These are phyloP conservation scores for Penicillium tannophilum DNA, from an alignment of 495 filamentous ascomycete genomes.

Conservation along the genomic window DNA sequence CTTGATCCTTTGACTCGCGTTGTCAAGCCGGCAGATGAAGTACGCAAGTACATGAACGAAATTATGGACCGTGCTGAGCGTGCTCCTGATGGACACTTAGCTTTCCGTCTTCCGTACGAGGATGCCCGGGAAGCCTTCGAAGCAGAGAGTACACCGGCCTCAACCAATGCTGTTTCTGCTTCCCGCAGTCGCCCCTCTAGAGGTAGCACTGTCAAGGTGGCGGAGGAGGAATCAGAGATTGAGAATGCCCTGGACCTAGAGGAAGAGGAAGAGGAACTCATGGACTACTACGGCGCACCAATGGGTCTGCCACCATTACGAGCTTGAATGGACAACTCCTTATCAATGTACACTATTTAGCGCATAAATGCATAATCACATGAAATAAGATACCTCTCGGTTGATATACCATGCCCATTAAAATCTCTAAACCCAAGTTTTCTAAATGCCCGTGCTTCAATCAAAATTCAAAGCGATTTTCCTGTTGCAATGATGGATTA, in stretches of 20 bases:
- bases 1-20: slow-evolving; percentile 75
- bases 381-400: not conserved
- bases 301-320: slow-evolving; percentile 33
- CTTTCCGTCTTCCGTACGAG: slow-evolving; percentile 62
- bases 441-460: no score
- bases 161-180: slow-evolving; percentile 10
- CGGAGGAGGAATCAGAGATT: slow-evolving; percentile 41
- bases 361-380: not conserved
- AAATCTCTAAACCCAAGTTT: no score
- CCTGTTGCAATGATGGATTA: no score
- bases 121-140: slow-evolving; percentile 31
- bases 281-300: slow-evolving; percentile 46
- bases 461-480: not conserved
- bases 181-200: slow-evolving; percentile 32
- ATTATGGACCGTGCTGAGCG: slow-evolving; percentile 75
- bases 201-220: slow-evolving; percentile 19
- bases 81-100: slow-evolving; percentile 67
- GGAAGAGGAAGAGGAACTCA: slow-evolving; percentile 45
- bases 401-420: not conserved
- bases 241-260: slow-evolving; percentile 29
- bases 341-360: slow-evolving; percentile 3
- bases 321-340: not conserved
- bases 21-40: slow-evolving; percentile 78
- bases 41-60: slow-evolving; percentile 78
- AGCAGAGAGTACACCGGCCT: slow-evolving; percentile 32